Evolutionary conservation across 345 rosid species (phyloP), one percentile per base, ranked within the genome.

Genomic region (Draba incana): DNA sequence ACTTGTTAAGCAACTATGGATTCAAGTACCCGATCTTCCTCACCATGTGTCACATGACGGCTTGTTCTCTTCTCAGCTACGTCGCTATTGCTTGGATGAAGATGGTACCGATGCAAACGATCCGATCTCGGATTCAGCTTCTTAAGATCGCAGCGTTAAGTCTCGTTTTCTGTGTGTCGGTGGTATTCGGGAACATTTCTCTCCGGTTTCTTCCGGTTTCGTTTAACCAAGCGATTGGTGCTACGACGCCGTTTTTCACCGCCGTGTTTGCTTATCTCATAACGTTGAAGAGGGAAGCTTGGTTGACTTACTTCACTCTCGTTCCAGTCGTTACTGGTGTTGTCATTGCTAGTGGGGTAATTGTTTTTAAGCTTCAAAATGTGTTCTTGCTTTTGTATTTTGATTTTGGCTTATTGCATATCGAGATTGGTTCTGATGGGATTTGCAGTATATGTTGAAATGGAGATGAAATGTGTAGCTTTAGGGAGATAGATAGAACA

Each of bases 41-140:
- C 14, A 89, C 93, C 59, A 85, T 87, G 86, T 83, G 91, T 60
- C 96, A 87, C 74, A 84, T 85, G 93, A 81, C 84, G n/a, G 91
- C 91, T 0, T 87, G 93, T 67, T 83, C 84, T 4, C 62, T 84
- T 48, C 68, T 81, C 4, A 87, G 93, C 79, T 85, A 85, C 78
- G 48, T 75, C 1, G 85, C 88, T 16, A 74, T 89, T 30, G 84
- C 83, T 2, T 79, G 88, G 83, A 61, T 83, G 78, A 77, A 81
- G 76, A 71, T 85, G 70, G 93, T 84, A 7, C 93, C 96, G n/a
- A 74, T 79, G 85, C 96, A 87, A 57, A 81, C 80, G 15, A 77
- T 87, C 42, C 80, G 83, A 11, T 85, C 93, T 15, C 72, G 61
- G 6, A 57, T 59, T 16, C 93, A 87, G 64, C 82, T 89, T 54